These are phyloP conservation scores for Fusarium domesticum DNA, from an alignment of 2,329 filamentous ascomycete species.

Conservation along the genomic window DNA sequence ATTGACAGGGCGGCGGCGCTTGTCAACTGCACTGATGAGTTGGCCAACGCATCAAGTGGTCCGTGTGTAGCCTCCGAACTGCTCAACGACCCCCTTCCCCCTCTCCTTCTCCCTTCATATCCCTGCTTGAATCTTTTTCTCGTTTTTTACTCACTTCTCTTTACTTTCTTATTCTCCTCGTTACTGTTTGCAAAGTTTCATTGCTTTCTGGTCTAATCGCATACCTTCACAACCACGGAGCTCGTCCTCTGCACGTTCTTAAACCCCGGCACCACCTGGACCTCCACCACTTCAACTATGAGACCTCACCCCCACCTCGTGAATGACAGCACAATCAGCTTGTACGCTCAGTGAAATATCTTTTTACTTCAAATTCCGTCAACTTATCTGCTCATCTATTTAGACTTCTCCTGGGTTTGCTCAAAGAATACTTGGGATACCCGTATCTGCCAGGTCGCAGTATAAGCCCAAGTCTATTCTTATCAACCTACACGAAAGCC, in stretches of 20 bases:
- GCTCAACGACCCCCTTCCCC: constrained; percentile 27
- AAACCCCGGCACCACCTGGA: constrained; percentile 20
- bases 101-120: constrained; percentile 18
- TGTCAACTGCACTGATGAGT: constrained; percentile 44
- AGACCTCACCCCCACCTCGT: neutral
- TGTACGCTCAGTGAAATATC: neutral
- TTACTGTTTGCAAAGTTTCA: constrained; percentile 1
- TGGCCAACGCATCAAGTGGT: constrained; percentile 44
- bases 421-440: neutral
- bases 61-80: constrained; percentile 38
- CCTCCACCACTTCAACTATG: constrained; percentile 13
- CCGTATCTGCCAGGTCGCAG: neutral
- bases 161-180: constrained; percentile 2
- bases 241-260: constrained; percentile 11
- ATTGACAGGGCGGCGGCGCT: constrained; percentile 31
- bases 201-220: constrained; percentile 1
- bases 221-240: constrained; percentile 3
- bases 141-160: constrained; percentile 6
- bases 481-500: too few species aligned
- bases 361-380: neutral
- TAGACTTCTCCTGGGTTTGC: neutral
- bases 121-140: constrained; percentile 4
- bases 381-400: neutral
- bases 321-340: neutral
- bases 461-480: neutral